Evolutionary conservation across 768 basidiomycete species (phyloP), one percentile per base, ranked within the genome.

Genomic region (Boletus huronensis): DNA sequence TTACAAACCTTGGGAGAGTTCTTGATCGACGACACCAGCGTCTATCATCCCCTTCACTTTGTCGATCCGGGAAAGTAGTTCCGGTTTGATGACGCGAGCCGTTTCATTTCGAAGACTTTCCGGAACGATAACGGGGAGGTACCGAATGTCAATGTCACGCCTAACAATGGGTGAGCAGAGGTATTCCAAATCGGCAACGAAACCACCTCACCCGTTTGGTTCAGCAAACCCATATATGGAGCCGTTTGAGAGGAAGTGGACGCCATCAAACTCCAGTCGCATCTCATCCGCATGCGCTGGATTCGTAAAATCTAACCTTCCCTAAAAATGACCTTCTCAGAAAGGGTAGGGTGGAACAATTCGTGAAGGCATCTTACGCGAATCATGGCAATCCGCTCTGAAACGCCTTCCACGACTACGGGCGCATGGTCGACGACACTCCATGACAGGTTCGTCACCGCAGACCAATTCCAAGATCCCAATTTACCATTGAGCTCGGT

Each of bases 181-280:
- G 35, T 6, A 39, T 14, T n/a, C 11, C 46, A 6, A 19, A 28
- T 3, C 17, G 9, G 16, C 21, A n/a, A 46, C 14, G 36, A 55
- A 47, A 23, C 29, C 1, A 28, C 60, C 77, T 58, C 58, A 90
- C 90, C 83, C 84, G 17, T 67, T 63, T 5, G 84, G 79, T 58
- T 82, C 79, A 17, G 85, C 87, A 47, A 89, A 77, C 2, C 87
- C 90, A 62, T 84, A 89, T n/a, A 93, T 79, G 0, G 87, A 79
- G 0, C 90, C 90, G 52, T 87, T 87, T 25, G 77, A 67, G 11
- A 88, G 60, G 64, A 90, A 85, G 68, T 92, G 90, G 23, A 92
- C 75, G 1, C 87, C 90, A 64, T 87, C 85, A 57, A 93, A 84
- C 55, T 91, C 87, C 2, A 91, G 70, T 32, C 80, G 76, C 40